Evolutionary conservation across 2,329 filamentous ascomycete genomes (phyloP).

Genomic region (Ascochyta rabiei): DNA sequence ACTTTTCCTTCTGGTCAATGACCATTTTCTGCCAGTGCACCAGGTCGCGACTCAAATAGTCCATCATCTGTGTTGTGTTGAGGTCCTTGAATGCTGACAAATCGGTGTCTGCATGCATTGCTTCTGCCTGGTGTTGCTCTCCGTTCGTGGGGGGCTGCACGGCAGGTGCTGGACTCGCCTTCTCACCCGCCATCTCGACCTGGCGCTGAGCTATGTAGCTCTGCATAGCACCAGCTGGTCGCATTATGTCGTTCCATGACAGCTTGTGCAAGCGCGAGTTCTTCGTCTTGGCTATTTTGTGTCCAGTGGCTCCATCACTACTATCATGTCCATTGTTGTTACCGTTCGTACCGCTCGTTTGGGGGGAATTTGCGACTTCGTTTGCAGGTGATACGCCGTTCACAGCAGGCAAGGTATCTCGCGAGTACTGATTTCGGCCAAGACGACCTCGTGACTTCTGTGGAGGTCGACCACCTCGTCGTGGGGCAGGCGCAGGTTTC

Average conservation of each 20-base stretch:
- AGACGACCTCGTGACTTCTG: conserved; percentile 42
- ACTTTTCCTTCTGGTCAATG: conserved; percentile 39
- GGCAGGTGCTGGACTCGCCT: conserved; percentile 35
- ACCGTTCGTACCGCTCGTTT: conserved; percentile 41
- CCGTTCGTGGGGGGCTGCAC: conserved; percentile 37
- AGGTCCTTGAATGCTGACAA: conserved; percentile 69
- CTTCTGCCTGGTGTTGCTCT: conserved; percentile 23
- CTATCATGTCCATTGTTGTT: conserved; percentile 52
- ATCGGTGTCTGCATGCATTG: conserved; percentile 52
- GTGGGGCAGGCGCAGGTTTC: conserved; percentile 38
- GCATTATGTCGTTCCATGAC: conserved; percentile 87
- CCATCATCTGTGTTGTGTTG: conserved; percentile 88
- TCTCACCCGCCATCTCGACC: conserved; percentile 76
- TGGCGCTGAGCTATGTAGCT: conserved; percentile 91
- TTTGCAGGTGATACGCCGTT: conserved; percentile 44
- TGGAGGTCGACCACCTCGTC: conserved; percentile 44
- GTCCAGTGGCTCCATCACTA: conserved; percentile 62
- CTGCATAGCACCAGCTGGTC: conserved; percentile 80
- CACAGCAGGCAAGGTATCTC: conserved; percentile 39
- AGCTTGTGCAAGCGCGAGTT: conserved; percentile 64
- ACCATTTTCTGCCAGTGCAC: conserved; percentile 78
- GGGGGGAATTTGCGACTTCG: conserved; percentile 40
- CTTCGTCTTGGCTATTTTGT: conserved; percentile 65
- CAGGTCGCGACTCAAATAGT: conserved; percentile 77
- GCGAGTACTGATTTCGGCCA: conserved; percentile 49